Evolutionary conservation across 164 flowering plant species (phyloP).

Genomic region (Vitis riparia): DNA sequence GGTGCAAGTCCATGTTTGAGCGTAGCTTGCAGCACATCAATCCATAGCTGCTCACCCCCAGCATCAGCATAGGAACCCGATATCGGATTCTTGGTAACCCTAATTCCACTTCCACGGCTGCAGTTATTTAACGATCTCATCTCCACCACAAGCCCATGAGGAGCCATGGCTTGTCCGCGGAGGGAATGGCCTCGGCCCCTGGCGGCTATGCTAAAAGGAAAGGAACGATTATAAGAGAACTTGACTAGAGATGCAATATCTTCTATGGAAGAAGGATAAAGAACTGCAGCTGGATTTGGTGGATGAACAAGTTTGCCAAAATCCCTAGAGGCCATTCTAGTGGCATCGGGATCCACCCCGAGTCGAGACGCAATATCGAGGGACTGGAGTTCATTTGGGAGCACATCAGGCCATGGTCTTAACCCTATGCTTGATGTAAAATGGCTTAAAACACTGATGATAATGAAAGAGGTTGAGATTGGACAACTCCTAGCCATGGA

Average conservation of each 20-base stretch:
- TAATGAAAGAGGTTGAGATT: conserved; percentile 13
- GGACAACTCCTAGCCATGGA: conserved; percentile 26
- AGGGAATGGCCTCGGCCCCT: conserved; percentile 76
- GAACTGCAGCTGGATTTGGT: conserved; percentile 54
- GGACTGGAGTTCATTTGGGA: conserved; percentile 28
- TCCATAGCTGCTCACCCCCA: conserved; percentile 80
- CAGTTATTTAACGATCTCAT: conserved; percentile 46
- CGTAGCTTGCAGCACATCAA: conserved; percentile 58
- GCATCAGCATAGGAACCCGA: conserved; percentile 54
- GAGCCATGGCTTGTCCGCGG: conserved; percentile 76
- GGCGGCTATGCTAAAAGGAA: conserved; percentile 58
- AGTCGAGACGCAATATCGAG: conserved; percentile 33
- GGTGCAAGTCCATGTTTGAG: conserved; percentile 73
- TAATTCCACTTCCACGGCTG: conserved; percentile 22
- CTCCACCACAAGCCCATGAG: conserved; percentile 73
- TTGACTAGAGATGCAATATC: conserved; percentile 53
- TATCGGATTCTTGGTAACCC: conserved; percentile 23
- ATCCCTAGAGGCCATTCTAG: conserved; percentile 48
- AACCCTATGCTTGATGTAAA: conserved; percentile 27
- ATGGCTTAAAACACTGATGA: conserved; percentile 21
- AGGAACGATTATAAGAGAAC: conserved; percentile 26
- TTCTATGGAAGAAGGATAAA: conserved; percentile 47
- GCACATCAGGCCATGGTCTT: not conserved
- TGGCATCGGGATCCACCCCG: conserved; percentile 29
- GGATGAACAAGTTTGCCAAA: conserved; percentile 47